Evolutionary conservation across 106 monocot species (phyloP).

Genomic region (Dendrobium officinale): DNA sequence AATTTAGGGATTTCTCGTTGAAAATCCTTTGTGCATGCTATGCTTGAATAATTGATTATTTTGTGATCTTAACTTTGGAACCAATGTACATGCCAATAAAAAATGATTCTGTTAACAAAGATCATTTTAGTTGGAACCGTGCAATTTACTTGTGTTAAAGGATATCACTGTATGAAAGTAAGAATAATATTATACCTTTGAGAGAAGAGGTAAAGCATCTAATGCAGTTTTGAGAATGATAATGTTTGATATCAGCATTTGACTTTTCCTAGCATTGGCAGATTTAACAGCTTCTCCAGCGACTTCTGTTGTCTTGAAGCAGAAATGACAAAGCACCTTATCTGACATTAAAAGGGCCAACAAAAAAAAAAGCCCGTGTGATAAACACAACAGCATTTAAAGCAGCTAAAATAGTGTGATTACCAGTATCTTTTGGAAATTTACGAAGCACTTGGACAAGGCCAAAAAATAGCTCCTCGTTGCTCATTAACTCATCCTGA

Average conservation of each 20-base stretch:
- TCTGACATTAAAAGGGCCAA: constrained; percentile 19
- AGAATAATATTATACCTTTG: constrained; percentile 45
- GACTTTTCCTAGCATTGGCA: constrained; percentile 80
- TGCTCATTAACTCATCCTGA: constrained; percentile 91
- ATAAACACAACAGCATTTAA: neutral
- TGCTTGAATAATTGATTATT: no score
- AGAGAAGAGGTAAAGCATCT: constrained; percentile 84
- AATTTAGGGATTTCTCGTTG: no score
- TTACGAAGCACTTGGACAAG: constrained; percentile 86
- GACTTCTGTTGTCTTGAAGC: constrained; percentile 82
- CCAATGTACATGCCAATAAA: neutral
- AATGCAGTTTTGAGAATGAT: constrained; percentile 83
- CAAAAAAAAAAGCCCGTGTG: constrained; percentile 1
- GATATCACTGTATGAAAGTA: neutral
- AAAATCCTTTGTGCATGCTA: no score
- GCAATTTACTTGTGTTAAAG: constrained; percentile 1
- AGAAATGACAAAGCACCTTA: constrained; percentile 89
- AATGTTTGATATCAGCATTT: constrained; percentile 74
- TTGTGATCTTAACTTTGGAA: no score
- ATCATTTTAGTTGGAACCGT: neutral
- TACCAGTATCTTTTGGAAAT: constrained; percentile 98
- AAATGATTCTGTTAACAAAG: neutral
- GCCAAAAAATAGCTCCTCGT: constrained; percentile 97
- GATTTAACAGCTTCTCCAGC: constrained; percentile 54
- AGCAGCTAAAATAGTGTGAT: neutral